Base-by-base conservation (phyloP, 2,329 filamentous ascomycete species). In the Daldinia sp. region DNA sequence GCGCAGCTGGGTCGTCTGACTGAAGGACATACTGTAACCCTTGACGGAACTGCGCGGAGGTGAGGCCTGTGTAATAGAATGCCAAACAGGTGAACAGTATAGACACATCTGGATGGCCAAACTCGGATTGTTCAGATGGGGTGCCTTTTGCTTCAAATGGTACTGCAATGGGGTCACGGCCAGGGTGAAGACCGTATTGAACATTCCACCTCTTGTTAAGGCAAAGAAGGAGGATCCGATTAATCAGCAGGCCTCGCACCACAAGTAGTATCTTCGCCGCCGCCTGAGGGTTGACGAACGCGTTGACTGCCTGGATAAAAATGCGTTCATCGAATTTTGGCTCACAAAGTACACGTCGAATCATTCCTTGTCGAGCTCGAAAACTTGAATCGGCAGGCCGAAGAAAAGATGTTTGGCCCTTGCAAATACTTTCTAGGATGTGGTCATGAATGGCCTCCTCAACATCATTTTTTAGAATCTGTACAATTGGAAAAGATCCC, bases 171-270 rank as follows among this genome's bases (percentile, higher is more conserved):
- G 88, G 87, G 48, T 84, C 80, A 5, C 91, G 82, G 0, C 69
- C 46, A 0, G 86, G 82, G 68, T 89, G 84, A 0, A 90, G 78
- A 0, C 88, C 88, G 56, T 90, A 93, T 50, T 87, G 82, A 0
- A 93, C 90, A 48, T 90, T 89, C 88, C 87, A 92, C 6, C 88
- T 79, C 73, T 91, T 92, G 58, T 86, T 85, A 0, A 91, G 73
- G 4, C 83, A 86, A 9, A 89, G 83, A 1, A 87, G 72, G 0
- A 93, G 76, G 0, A 93, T 87, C 0, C 86, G 80, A 61, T 89
- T 83, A 0, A 87, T 82, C 0, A 93, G 75, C 0, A 93, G 78
- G 0, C 91, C 91, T 0, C 91, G 86, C 0, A 93, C 75, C 0
- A 92, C 82, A 6, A 88, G 84, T 0, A 91, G 68, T 0, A 69